Evolutionary conservation across 1,139 yeast species (phyloP), one percentile per base, ranked within the genome.

Genomic region (Yamadazyma oceani): DNA sequence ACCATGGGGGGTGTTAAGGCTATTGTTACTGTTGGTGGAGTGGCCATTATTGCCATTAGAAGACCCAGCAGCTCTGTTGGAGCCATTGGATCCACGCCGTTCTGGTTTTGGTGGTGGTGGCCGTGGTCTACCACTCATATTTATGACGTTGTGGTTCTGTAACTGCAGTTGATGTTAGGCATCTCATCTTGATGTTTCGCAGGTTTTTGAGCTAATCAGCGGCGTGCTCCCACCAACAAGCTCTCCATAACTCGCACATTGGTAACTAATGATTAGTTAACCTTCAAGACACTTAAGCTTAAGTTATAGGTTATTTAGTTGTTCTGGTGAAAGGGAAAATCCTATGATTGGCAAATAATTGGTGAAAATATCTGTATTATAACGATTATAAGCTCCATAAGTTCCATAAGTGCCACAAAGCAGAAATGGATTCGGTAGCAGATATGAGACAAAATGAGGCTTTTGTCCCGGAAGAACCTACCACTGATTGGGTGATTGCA

Each of bases 1-100:
- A 13, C 21, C 21, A 24, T 12, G 14, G 45, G 49, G 28, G 50
- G 48, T 17, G 44, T 48, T 32, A 42, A 44, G 14, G 44, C 45
- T 24, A 6, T 22, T 37, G 37, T 17, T 17, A 26, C 11, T 12
- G n/a, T 19, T 19, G 21, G 21, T 19, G 45, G 45, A 12, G 40
- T 36, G 11, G 32, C 36, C 26, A 36, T 30, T 14, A 21, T 17
- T 21, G 4, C 15, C 15, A n/a, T 15, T 13, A 5, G 24, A 10
- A 5, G 32, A 10, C 4, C 32, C 23, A 17, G 12, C 17, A 12
- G 12, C 21, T 6, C 21, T 8, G 8, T 19, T 19, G 21, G 21
- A 5, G 8, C 21, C 21, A 19, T 19, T 19, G 8, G 21, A 19
- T 5, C 8, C 8, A 19, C 21, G 21, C 8, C 8, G 8, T 5